Conservation (phyloP, 352 stramenopile species). For the Phytophthora agathidicida region DNA sequence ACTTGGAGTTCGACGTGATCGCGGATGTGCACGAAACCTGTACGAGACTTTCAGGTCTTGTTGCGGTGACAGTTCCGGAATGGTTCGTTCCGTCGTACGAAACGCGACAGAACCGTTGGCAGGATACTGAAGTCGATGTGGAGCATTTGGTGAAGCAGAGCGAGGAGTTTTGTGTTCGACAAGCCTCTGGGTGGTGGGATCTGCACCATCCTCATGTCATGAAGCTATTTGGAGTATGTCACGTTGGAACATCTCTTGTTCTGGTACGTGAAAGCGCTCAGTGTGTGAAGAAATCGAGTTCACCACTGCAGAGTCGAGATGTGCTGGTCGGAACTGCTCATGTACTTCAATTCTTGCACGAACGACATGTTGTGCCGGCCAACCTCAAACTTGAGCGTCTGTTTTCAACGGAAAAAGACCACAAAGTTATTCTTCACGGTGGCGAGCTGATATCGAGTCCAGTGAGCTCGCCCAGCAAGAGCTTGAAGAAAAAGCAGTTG, state of each 20-base stretch:
- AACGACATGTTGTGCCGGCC: slow-evolving; percentile 17
- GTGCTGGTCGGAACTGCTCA: slow-evolving; percentile 15
- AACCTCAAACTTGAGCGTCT: slow-evolving; percentile 19
- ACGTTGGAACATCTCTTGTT: slow-evolving; percentile 31
- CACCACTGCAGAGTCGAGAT: slow-evolving; percentile 16
- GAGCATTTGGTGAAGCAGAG: slow-evolving; percentile 17
- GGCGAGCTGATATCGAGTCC: slow-evolving; percentile 12
- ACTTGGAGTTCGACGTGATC: slow-evolving; percentile 31
- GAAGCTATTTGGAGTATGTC: slow-evolving; percentile 41
- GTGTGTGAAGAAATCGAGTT: slow-evolving; percentile 15
- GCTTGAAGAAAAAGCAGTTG: not conserved
- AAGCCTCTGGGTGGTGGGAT: slow-evolving; percentile 34
- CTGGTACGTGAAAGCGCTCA: slow-evolving; percentile 33
- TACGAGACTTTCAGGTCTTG: slow-evolving; percentile 16
- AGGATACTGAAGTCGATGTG: slow-evolving; percentile 25
- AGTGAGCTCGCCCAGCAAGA: not conserved
- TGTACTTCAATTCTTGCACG: slow-evolving; percentile 28
- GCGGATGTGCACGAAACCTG: slow-evolving; percentile 22
- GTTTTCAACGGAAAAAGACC: slow-evolving; percentile 22
- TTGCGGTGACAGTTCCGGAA: slow-evolving; percentile 23
- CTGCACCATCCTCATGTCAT: slow-evolving; percentile 43
- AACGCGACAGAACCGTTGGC: slow-evolving; percentile 25
- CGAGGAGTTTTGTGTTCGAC: slow-evolving; percentile 35
- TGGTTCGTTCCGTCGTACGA: slow-evolving; percentile 39
- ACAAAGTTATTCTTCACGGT: slow-evolving; percentile 25